Base-by-base conservation (phyloP, 257 asterid genomes). In the Jasminum sambac region DNA sequence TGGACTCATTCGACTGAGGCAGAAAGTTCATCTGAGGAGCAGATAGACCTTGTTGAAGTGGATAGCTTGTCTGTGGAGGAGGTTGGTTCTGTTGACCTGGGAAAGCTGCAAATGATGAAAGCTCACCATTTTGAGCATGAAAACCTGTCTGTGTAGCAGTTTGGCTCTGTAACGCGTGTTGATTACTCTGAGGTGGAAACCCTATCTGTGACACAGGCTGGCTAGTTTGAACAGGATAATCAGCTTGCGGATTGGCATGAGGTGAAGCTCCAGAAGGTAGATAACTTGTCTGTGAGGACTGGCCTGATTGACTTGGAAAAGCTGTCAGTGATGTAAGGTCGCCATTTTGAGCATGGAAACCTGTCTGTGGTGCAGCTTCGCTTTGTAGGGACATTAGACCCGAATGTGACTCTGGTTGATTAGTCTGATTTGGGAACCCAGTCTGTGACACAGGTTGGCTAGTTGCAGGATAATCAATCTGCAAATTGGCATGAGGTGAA, bases 211-310 rank as follows among this genome's bases (percentile, higher is more conserved):
- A 39, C 65, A 46, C 44, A 37, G 80, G 59, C 77, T 79, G 86
- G 74, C 30, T 58, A 39, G 77, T 75, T 75, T 82, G 78, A 72
- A 64, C 80, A 14, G 76, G 76, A 83, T 76, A 76, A 41, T 72
- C 79, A 64, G 68, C 58, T 77, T 79, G 86, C 64, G 91, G 4
- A 70, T 48, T 67, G 70, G 50, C 81, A 69, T 62, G 66, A 50
- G 81, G 75, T 25, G 83, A 81, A 61, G 85, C 81, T 69, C 76
- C 88, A 42, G 96, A 77, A 10, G 89, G 94, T n/a, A 95, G 98
- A 52, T 52, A 21, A 19, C 34, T 19, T 17, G 30, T n/a, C 26
- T 52, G 30, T 26, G 21, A 52, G 9, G 61, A 52, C 61, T 52
- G 30, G 61, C 61, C 61, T 19, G 61, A 14, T 52, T 52, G 61